phyloP scores from a whole-genome alignment of 805 yeast species.

The Cyberlindnera suaveolens region DNA sequence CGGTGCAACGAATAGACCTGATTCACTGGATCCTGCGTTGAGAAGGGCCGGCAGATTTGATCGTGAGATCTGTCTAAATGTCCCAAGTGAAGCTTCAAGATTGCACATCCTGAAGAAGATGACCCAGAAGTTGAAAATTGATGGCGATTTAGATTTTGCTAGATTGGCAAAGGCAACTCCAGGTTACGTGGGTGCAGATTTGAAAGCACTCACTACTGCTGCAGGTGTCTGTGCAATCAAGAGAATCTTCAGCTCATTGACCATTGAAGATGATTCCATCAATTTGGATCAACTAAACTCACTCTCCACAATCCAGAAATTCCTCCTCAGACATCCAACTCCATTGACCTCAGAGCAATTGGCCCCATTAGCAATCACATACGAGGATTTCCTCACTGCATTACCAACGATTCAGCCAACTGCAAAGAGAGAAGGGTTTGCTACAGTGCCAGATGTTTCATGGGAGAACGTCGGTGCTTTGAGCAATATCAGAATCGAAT shows the following conservation, averaged over 20 bases:
- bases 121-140: conserved; percentile 59
- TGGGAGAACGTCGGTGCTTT: conserved; percentile 96
- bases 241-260: conserved; percentile 65
- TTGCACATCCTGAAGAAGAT: conserved; percentile 68
- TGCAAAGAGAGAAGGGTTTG: conserved; percentile 96
- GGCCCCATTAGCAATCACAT: conserved; percentile 66
- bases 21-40: conserved; percentile 87
- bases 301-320: conserved; percentile 63
- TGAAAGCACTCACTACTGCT: conserved; percentile 88
- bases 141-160: conserved; percentile 62
- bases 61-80: conserved; percentile 87
- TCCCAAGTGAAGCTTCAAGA: conserved; percentile 86
- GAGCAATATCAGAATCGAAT: conserved; percentile 70
- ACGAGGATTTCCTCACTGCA: conserved; percentile 77
- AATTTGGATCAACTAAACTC: conserved; percentile 23
- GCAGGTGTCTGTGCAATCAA: conserved; percentile 94
- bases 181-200: conserved; percentile 96
- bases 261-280: conserved; percentile 27
- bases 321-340: conserved; percentile 67
- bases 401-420: conserved; percentile 94
- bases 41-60: conserved; percentile 97
- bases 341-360: conserved; percentile 75
- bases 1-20: conserved; percentile 97
- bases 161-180: conserved; percentile 89
- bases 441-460: conserved; percentile 95